Conservation (phyloP, 2,329 filamentous ascomycete species). For the Fusarium tanahbumbuense region DNA sequence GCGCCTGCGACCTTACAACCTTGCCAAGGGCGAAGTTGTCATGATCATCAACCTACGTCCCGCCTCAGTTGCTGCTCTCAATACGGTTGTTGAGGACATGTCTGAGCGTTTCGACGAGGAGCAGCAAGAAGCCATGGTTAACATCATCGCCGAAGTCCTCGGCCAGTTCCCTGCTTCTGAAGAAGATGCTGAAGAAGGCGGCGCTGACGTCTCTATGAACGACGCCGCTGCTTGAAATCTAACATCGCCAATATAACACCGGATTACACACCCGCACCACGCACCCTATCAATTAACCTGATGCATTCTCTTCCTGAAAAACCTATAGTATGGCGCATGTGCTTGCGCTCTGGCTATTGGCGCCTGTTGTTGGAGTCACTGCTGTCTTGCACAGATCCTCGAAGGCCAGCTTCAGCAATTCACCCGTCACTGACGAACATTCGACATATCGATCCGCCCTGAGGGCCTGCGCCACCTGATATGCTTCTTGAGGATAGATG, state of each 20-base stretch:
- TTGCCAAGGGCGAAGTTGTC: conserved; percentile 75
- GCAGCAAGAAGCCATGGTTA: conserved; percentile 68
- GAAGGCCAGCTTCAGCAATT: conserved; percentile 67
- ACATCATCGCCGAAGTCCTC: conserved; percentile 67
- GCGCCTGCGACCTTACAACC: conserved; percentile 65
- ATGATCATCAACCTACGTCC: conserved; percentile 77
- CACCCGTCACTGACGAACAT: conserved; percentile 70
- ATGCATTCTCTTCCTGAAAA: background rate
- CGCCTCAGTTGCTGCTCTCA: conserved; percentile 66
- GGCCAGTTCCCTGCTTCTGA: conserved; percentile 59
- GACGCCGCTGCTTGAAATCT: conserved; percentile 47
- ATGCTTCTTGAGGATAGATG: conserved; percentile 71
- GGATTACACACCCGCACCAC: background rate
- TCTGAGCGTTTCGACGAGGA: conserved; percentile 68
- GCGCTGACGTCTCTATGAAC: conserved; percentile 53
- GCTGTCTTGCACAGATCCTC: conserved; percentile 71
- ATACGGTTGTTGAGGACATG: conserved; percentile 74
- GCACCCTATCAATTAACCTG: background rate
- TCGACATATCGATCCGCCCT: conserved; percentile 73
- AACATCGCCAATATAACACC: conserved; percentile 12
- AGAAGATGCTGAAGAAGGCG: conserved; percentile 43
- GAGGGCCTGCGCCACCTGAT: conserved; percentile 67
- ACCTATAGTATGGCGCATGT: conserved; percentile 64
- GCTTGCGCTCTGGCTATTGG: conserved; percentile 66
- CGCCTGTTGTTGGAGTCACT: conserved; percentile 58